Percentiles rank a stretch among this genome's conserved stretches.
These are phyloP conservation scores for Grifola frondosa DNA, from an alignment of 1,284 basidiomycete species.

Conservation along the genomic window DNA sequence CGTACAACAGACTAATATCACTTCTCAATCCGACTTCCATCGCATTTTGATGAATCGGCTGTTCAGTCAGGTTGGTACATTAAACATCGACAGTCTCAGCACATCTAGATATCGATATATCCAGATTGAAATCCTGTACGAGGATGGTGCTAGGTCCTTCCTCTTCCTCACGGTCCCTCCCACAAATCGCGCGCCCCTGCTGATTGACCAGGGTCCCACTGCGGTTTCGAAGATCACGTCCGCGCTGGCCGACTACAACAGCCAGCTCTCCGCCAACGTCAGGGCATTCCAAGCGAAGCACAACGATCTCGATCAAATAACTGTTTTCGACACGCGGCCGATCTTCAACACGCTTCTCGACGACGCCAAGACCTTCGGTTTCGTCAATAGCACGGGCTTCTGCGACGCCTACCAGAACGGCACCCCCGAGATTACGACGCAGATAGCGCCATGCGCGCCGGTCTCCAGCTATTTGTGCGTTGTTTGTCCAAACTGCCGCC, in stretches of 20 bases:
- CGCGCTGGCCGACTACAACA: conserved; percentile 52
- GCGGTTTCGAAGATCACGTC: conserved; percentile 38
- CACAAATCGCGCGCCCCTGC: conserved; percentile 56
- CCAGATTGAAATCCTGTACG: conserved; percentile 55
- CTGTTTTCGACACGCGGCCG: conserved; percentile 55
- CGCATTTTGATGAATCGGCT: conserved; percentile 51
- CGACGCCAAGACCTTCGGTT: conserved; percentile 50
- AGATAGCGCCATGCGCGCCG: conserved; percentile 56
- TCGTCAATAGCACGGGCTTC: conserved; percentile 57
- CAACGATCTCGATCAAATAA: conserved; percentile 41
- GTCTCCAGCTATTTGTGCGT: conserved; percentile 66
- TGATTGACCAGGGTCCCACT: conserved; percentile 47
- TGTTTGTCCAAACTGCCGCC: not conserved
- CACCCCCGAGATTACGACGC: conserved; percentile 48
- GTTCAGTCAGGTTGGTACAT: conserved; percentile 48
- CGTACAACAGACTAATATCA: conserved; percentile 50
- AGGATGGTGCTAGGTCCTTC: conserved; percentile 58
- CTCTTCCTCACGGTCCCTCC: conserved; percentile 69
- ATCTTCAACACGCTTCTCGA: conserved; percentile 60
- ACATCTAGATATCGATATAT: conserved; percentile 1
- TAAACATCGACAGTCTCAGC: not conserved
- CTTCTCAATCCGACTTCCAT: conserved; percentile 49
- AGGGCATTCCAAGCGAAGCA: conserved; percentile 43
- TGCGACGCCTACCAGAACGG: conserved; percentile 61
- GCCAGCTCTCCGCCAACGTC: conserved; percentile 41